Evolutionary conservation across 495 filamentous ascomycete species (phyloP).

Genomic region (Penicillium pulvis): DNA sequence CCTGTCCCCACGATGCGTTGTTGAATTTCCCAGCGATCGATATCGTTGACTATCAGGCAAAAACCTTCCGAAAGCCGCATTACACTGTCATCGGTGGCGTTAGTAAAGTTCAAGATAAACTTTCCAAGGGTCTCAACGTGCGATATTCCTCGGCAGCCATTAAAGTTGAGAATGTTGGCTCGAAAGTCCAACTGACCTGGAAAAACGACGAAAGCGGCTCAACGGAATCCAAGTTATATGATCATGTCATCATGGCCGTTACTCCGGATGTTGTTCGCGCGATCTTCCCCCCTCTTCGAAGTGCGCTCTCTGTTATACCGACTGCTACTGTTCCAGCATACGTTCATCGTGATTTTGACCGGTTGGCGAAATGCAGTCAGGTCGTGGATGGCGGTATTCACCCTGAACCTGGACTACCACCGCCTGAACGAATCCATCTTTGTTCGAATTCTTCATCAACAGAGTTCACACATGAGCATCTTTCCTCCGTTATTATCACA

Average conservation of each 20-base stretch:
- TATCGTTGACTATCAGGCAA: conserved; percentile 46
- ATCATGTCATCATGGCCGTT: conserved; percentile 48
- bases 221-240: conserved; percentile 16
- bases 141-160: conserved; percentile 16
- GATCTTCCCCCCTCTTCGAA: conserved; percentile 45
- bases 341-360: conserved; percentile 43
- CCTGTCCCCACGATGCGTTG: conserved; percentile 53
- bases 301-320: conserved; percentile 42
- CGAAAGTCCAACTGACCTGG: conserved; percentile 22
- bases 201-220: conserved; percentile 2
- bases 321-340: conserved; percentile 43
- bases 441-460: conserved; percentile 30
- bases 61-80: conserved; percentile 48
- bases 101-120: conserved; percentile 41
- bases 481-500: conserved; percentile 33
- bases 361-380: conserved; percentile 10
- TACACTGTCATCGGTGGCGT: conserved; percentile 53
- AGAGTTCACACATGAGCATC: conserved; percentile 41
- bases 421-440: conserved; percentile 26
- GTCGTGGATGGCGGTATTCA: conserved; percentile 5
- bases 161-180: conserved; percentile 14
- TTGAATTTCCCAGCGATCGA: conserved; percentile 54
- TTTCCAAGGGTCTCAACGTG: conserved; percentile 31
- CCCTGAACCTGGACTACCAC: conserved; percentile 1
- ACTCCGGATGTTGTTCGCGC: conserved; percentile 43